Conservation (phyloP, 371 early-diverging fungal genomes). For the Apophysomyces elegans region DNA sequence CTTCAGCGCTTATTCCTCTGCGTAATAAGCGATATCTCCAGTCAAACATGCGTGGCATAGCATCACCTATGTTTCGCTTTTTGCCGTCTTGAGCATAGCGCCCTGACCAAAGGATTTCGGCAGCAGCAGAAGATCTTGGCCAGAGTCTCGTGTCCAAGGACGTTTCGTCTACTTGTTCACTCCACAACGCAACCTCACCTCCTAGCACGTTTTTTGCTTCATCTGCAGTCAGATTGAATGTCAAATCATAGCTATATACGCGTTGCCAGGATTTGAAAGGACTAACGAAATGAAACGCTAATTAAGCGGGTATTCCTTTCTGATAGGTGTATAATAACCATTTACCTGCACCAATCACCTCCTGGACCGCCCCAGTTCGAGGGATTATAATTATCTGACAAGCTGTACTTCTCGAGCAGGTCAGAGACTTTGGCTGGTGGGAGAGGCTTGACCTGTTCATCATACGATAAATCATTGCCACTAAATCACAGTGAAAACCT, state of each 20-base stretch:
- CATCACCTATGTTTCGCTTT: slow-evolving; percentile 62
- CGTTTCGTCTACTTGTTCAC: slow-evolving; percentile 71
- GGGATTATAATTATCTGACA: slow-evolving; percentile 32
- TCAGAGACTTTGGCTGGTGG: slow-evolving; percentile 26
- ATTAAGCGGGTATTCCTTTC: not conserved
- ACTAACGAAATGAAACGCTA: slow-evolving; percentile 26
- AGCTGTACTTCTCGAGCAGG: slow-evolving; percentile 26
- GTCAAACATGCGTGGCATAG: slow-evolving; percentile 72
- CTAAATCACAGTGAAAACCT: not conserved
- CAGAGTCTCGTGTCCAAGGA: slow-evolving; percentile 71
- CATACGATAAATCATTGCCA: slow-evolving; percentile 46
- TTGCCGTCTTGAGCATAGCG: slow-evolving; percentile 56
- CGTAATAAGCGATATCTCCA: slow-evolving; percentile 73
- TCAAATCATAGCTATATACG: slow-evolving; percentile 74
- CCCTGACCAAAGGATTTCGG: slow-evolving; percentile 82
- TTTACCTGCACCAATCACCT: slow-evolving; percentile 53
- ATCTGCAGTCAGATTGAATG: slow-evolving; percentile 59
- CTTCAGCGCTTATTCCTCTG: slow-evolving; percentile 72
- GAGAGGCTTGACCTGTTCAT: slow-evolving; percentile 41
- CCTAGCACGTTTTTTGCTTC: slow-evolving; percentile 53
- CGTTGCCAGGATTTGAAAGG: slow-evolving; percentile 86
- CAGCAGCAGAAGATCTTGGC: slow-evolving; percentile 51
- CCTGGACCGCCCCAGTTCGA: slow-evolving; percentile 48
- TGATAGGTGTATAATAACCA: not conserved
- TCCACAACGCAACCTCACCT: slow-evolving; percentile 70